Conservation (phyloP, 1,139 yeast genomes). For the Pneumocystis oryctolagi region DNA sequence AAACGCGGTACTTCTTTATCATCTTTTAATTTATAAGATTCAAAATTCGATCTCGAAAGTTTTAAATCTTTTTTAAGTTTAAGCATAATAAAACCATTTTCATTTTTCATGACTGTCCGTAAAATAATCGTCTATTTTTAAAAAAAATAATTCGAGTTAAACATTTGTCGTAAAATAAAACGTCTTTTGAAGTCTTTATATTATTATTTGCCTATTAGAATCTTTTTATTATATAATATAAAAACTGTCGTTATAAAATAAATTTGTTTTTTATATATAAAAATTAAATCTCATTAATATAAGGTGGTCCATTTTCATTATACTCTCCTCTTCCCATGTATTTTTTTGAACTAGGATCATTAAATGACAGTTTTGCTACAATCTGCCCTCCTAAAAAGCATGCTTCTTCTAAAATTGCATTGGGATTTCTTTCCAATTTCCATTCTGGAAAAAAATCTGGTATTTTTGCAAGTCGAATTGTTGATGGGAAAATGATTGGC, state of each 20-base stretch:
- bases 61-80: neutral
- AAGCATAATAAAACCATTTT: neutral
- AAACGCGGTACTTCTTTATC: neutral
- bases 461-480: conserved; percentile 50
- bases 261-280: neutral
- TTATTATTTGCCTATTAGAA: neutral
- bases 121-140: neutral
- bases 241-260: neutral
- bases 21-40: neutral
- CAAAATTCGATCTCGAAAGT: neutral
- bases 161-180: neutral
- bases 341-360: conserved; percentile 1
- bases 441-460: conserved; percentile 94
- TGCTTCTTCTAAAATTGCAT: conserved; percentile 10
- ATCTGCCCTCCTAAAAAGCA: conserved; percentile 9
- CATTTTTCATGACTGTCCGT: neutral
- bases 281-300: neutral
- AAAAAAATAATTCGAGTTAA: neutral
- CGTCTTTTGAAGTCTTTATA: neutral
- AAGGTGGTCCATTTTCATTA: neutral
- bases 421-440: conserved; percentile 35
- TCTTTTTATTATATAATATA: neutral
- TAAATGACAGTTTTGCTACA: neutral
- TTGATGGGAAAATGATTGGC: conserved; percentile 41
- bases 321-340: conserved; percentile 1